These are phyloP conservation scores for Apophysomyces sp. DNA, from an alignment of 371 early-diverging fungal genomes.

Conservation along the genomic window DNA sequence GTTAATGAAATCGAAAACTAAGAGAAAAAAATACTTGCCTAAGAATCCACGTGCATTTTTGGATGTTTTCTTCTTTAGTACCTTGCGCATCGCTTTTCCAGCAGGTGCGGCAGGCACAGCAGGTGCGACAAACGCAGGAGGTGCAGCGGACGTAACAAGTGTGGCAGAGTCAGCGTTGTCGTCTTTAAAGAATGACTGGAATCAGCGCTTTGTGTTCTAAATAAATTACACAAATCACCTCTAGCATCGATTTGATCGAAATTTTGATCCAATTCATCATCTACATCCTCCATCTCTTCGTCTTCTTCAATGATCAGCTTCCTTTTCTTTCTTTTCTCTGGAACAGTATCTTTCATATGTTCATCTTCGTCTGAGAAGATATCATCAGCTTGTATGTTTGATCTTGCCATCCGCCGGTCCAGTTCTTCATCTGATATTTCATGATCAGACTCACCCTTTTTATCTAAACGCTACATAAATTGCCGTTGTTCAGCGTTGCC, in stretches of 20 bases:
- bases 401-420: neutral
- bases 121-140: too few species aligned
- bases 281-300: slow-evolving; percentile 22
- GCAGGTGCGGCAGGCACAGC: too few species aligned
- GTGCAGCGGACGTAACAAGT: too few species aligned
- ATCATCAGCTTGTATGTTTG: slow-evolving; percentile 4
- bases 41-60: slow-evolving; percentile 49
- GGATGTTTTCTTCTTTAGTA: slow-evolving; percentile 44
- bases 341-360: slow-evolving; percentile 10
- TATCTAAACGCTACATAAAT: neutral
- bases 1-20: neutral
- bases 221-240: too few species aligned
- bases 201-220: neutral
- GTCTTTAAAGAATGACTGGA: neutral
- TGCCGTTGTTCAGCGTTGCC: neutral
- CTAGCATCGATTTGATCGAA: neutral
- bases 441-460: neutral
- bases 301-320: slow-evolving; percentile 11
- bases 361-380: slow-evolving; percentile 24
- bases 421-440: neutral
- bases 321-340: slow-evolving; percentile 4
- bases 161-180: too few species aligned
- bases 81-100: slow-evolving; percentile 30
- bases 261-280: slow-evolving; percentile 8
- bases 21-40: slow-evolving; percentile 22